These are phyloP conservation scores for Ambrosia trifida DNA, from an alignment of 129 eudicot genomes.

Conservation along the genomic window DNA sequence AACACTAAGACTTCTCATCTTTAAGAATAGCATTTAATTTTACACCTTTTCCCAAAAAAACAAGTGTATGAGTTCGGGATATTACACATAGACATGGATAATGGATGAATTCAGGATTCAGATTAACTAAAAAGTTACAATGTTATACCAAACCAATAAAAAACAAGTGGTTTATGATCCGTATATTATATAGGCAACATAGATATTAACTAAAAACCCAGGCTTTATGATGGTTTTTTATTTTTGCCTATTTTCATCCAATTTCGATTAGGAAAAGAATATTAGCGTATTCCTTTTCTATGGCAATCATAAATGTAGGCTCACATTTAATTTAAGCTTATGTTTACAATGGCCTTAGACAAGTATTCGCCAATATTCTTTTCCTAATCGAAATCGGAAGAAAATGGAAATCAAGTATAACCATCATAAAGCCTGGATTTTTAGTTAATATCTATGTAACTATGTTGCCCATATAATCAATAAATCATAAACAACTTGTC, in stretches of 20 bases:
- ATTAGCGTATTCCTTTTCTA: neutral
- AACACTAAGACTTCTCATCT: neutral
- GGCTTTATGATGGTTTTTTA: neutral
- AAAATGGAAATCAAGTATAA: no score
- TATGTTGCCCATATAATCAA: no score
- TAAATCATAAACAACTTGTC: no score
- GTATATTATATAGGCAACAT: neutral
- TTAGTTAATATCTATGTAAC: no score
- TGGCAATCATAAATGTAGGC: neutral
- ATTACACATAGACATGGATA: neutral
- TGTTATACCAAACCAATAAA: neutral
- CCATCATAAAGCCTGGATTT: no score
- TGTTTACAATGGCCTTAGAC: neutral
- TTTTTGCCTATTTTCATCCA: neutral
- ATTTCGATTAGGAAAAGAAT: neutral
- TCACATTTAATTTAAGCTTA: neutral
- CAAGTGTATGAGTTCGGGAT: neutral
- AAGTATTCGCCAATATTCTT: no score
- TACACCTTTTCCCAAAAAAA: neutral
- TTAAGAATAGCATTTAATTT: neutral
- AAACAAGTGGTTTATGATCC: constrained; percentile 3
- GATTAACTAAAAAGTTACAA: neutral
- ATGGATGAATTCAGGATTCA: neutral
- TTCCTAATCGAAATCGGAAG: no score
- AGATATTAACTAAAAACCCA: neutral